phyloP scores from a whole-genome alignment of 371 early-diverging fungal genomes.

The Apophysomyces ossiformis region DNA sequence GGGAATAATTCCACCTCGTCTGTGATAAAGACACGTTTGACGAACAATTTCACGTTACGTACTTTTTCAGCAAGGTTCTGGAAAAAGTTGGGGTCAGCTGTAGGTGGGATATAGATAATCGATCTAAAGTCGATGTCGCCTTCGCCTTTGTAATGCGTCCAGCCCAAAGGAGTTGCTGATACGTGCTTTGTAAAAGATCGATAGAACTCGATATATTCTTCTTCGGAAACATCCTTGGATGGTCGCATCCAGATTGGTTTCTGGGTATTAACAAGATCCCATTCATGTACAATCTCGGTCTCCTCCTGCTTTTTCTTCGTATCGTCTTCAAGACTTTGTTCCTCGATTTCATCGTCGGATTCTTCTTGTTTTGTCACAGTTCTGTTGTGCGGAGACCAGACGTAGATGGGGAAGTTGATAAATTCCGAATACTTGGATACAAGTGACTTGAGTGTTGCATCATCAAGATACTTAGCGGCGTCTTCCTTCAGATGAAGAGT shows the following conservation, averaged over 20 bases:
- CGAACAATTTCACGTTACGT: conserved; percentile 87
- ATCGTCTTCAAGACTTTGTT: conserved; percentile 49
- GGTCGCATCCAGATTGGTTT: conserved; percentile 95
- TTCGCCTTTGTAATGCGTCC: conserved; percentile 86
- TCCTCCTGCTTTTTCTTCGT: conserved; percentile 58
- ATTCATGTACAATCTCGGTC: conserved; percentile 57
- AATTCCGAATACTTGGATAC: conserved; percentile 91
- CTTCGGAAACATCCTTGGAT: conserved; percentile 74
- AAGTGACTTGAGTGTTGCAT: conserved; percentile 63
- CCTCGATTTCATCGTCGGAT: conserved; percentile 38
- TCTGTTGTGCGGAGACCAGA: conserved; percentile 66
- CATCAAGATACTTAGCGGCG: conserved; percentile 81
- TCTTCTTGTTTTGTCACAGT: conserved; percentile 47
- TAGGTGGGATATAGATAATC: conserved; percentile 84
- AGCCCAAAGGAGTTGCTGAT: conserved; percentile 62
- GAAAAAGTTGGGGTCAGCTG: conserved; percentile 72
- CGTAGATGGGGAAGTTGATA: conserved; percentile 92
- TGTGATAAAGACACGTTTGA: conserved; percentile 94
- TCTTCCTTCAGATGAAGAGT: conserved; percentile 89
- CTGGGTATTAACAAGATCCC: conserved; percentile 75
- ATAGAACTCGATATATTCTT: conserved; percentile 90
- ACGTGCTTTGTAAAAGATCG: conserved; percentile 75
- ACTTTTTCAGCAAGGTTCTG: conserved; percentile 60
- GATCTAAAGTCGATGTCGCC: conserved; percentile 87
- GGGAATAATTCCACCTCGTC: conserved; percentile 87